Evolutionary conservation across 1,284 basidiomycete species (phyloP).

Genomic region (Gymnopus androsaceus): DNA sequence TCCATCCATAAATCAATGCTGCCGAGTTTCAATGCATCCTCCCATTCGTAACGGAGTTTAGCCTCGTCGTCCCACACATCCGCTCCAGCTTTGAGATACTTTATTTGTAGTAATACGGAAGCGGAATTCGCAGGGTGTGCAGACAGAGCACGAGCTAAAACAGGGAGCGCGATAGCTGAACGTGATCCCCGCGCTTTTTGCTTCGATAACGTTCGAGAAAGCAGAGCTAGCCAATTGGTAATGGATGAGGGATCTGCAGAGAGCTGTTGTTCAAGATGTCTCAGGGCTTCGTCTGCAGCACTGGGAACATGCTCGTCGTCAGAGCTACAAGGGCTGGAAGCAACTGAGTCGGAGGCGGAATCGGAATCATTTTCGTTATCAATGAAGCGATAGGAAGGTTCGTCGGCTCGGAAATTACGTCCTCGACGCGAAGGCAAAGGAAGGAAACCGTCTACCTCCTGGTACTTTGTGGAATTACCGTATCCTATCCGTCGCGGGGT

Average conservation of each 20-base stretch:
- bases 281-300: conserved; percentile 59
- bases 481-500: conserved; percentile 46
- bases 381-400: conserved; percentile 53
- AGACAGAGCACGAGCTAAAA: conserved; percentile 65
- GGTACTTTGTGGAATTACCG: conserved; percentile 43
- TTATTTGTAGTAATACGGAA: conserved; percentile 56
- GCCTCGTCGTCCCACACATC: conserved; percentile 62
- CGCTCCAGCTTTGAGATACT: conserved; percentile 70
- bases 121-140: conserved; percentile 52
- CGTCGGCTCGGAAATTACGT: conserved; percentile 14
- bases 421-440: conserved; percentile 45
- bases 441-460: conserved; percentile 69
- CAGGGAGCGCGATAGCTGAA: conserved; percentile 68
- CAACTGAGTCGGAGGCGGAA: conserved; percentile 39
- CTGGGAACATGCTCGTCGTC: conserved; percentile 42
- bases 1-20: conserved; percentile 65
- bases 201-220: conserved; percentile 61
- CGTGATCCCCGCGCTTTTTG: conserved; percentile 68
- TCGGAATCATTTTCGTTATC: conserved; percentile 32
- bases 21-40: conserved; percentile 55
- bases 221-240: conserved; percentile 65
- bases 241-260: conserved; percentile 51
- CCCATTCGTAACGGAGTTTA: conserved; percentile 69
- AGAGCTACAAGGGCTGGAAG: conserved; percentile 25
- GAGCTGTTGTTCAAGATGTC: conserved; percentile 58